These are phyloP conservation scores for Sclerotinia subarctica DNA, from an alignment of 2,329 filamentous ascomycete genomes.

Conservation along the genomic window DNA sequence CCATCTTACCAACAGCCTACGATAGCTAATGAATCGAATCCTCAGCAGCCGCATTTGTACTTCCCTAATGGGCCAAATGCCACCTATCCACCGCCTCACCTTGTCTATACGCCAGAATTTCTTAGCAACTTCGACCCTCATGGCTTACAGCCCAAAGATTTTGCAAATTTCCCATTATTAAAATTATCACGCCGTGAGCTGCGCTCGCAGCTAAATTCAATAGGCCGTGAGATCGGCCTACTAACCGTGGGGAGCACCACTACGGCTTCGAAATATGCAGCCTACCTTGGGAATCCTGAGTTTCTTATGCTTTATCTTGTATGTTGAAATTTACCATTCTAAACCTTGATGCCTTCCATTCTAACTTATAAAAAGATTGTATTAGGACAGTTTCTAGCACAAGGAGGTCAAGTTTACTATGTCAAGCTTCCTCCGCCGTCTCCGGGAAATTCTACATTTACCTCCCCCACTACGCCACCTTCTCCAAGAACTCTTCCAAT, in stretches of 20 bases:
- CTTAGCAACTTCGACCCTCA: not conserved
- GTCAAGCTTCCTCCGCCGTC: not conserved
- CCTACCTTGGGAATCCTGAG: no score
- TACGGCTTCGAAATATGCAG: not conserved
- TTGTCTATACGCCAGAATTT: not conserved
- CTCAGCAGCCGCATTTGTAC: not conserved
- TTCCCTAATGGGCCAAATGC: not conserved
- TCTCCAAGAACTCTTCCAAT: not conserved
- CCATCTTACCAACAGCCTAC: not conserved
- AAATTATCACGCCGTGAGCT: not conserved
- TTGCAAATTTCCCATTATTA: not conserved
- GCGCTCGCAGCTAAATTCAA: not conserved
- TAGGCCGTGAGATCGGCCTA: not conserved
- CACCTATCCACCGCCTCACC: no score
- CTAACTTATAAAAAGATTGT: not conserved
- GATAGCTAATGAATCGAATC: not conserved
- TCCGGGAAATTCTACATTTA: not conserved
- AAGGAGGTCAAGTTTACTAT: not conserved
- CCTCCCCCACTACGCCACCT: not conserved
- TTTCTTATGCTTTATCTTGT: not conserved
- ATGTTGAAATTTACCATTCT: not conserved
- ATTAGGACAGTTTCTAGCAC: not conserved
- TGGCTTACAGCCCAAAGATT: not conserved
- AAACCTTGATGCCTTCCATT: accelerated
- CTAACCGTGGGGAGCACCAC: not conserved